phyloP scores from a whole-genome alignment of 202 grass and related monocot species.

The Eragrostis tef region DNA sequence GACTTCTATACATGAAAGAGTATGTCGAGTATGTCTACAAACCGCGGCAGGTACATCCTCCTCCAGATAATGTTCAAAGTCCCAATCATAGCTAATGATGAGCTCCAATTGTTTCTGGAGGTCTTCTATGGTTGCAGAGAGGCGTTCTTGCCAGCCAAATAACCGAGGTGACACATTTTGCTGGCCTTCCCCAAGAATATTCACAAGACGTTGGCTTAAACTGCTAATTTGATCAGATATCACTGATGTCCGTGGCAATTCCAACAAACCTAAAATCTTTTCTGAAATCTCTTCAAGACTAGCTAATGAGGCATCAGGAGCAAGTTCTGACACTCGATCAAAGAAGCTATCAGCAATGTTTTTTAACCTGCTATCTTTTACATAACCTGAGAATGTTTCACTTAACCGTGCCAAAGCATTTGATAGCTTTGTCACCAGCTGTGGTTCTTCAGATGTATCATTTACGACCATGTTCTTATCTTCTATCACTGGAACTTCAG shows the following conservation, averaged over 20 bases:
- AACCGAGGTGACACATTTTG: slow-evolving; percentile 72
- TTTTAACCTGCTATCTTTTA: slow-evolving; percentile 72
- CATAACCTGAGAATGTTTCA: slow-evolving; percentile 74
- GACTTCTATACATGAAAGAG: slow-evolving; percentile 39
- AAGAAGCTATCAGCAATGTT: slow-evolving; percentile 75
- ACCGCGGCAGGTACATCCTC: slow-evolving; percentile 94
- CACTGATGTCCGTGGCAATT: slow-evolving; percentile 74
- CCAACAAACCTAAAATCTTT: slow-evolving; percentile 65
- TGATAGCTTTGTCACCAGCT: slow-evolving; percentile 76
- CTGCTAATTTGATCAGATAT: slow-evolving; percentile 79
- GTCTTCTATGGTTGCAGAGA: slow-evolving; percentile 80
- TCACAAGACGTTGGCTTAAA: slow-evolving; percentile 82
- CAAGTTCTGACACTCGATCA: slow-evolving; percentile 73
- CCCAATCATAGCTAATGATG: slow-evolving; percentile 91
- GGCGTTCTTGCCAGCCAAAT: slow-evolving; percentile 79
- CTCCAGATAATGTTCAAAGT: slow-evolving; percentile 96
- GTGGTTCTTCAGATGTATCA: slow-evolving; percentile 64
- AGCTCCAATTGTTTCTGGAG: slow-evolving; percentile 88
- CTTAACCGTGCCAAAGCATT: slow-evolving; percentile 66
- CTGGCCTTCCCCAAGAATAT: slow-evolving; percentile 84
- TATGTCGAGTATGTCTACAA: slow-evolving; percentile 56
- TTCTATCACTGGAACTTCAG: slow-evolving; percentile 49
- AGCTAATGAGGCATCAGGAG: slow-evolving; percentile 67
- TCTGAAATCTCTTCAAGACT: slow-evolving; percentile 74
- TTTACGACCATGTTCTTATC: slow-evolving; percentile 39